A percentile compares a stretch with the other conserved stretches of the same genome.
phyloP scores from a whole-genome alignment of 2,329 filamentous ascomycete genomes.

The Sordariomycetes sp. region DNA sequence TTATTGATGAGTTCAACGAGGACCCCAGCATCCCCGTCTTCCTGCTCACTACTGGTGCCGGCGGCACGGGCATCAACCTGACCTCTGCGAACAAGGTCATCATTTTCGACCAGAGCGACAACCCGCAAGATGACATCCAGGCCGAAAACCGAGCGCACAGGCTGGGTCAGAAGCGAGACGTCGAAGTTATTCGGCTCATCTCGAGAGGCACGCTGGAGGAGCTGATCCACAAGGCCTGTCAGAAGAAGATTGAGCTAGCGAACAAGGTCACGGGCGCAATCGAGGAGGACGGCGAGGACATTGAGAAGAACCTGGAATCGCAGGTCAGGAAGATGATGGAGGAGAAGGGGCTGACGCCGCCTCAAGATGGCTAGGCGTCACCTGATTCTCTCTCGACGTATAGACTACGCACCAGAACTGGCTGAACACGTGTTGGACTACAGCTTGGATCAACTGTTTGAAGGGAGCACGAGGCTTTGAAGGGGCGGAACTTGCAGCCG shows the following conservation, averaged over 20 bases:
- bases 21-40: slow-evolving; percentile 78
- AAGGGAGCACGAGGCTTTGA: too few species aligned
- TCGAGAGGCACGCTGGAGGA: slow-evolving; percentile 81
- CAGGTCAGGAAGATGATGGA: slow-evolving; percentile 35
- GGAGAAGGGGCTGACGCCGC: slow-evolving; percentile 26
- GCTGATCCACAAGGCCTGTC: slow-evolving; percentile 81
- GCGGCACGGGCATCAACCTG: slow-evolving; percentile 94
- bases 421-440: too few species aligned
- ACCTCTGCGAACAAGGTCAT: slow-evolving; percentile 95
- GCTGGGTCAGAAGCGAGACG: slow-evolving; percentile 81
- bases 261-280: slow-evolving; percentile 39
- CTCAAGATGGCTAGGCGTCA: slow-evolving; percentile 13
- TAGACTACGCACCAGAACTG: too few species aligned
- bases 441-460: too few species aligned
- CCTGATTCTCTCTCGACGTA: too few species aligned
- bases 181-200: slow-evolving; percentile 83
- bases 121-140: slow-evolving; percentile 96
- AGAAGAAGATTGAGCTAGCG: slow-evolving; percentile 88
- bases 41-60: slow-evolving; percentile 84
- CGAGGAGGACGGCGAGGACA: slow-evolving; percentile 17
- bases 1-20: slow-evolving; percentile 80
- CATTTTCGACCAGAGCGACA: slow-evolving; percentile 95
- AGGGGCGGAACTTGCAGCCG: too few species aligned
- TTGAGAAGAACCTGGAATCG: slow-evolving; percentile 28
- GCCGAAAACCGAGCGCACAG: slow-evolving; percentile 95